Conservation (phyloP, 2,329 filamentous ascomycete genomes). For the Ophiosphaerella korrae region DNA sequence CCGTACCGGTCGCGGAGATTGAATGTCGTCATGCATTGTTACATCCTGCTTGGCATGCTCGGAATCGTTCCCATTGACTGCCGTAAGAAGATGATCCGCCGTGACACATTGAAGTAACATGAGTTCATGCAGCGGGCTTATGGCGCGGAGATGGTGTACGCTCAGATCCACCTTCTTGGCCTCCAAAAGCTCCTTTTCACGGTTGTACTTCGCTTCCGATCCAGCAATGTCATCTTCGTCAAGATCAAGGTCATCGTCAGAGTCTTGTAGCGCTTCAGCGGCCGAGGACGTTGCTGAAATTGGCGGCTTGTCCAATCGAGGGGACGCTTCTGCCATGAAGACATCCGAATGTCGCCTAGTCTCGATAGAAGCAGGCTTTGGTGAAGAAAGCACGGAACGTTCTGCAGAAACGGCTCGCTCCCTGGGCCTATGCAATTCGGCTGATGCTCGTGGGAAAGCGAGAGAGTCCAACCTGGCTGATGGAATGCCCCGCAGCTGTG, state of each 20-base stretch:
- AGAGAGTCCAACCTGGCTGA: slow-evolving; percentile 32
- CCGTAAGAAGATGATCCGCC: slow-evolving; percentile 29
- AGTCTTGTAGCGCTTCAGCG: slow-evolving; percentile 45
- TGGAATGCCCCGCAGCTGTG: slow-evolving; percentile 26
- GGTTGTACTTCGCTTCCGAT: slow-evolving; percentile 54
- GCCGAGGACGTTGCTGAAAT: slow-evolving; percentile 39
- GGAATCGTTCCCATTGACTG: slow-evolving; percentile 3
- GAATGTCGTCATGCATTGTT: slow-evolving; percentile 20
- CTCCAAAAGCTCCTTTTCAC: slow-evolving; percentile 51
- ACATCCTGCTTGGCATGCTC: slow-evolving; percentile 20
- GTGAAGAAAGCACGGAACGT: slow-evolving; percentile 21
- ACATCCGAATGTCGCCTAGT: slow-evolving; percentile 42
- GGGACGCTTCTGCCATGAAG: slow-evolving; percentile 41
- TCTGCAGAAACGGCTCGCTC: slow-evolving; percentile 31
- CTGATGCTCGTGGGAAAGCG: slow-evolving; percentile 18
- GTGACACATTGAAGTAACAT: slow-evolving; percentile 49
- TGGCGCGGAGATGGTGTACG: slow-evolving; percentile 49
- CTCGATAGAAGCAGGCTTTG: slow-evolving; percentile 36
- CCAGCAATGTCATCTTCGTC: slow-evolving; percentile 54
- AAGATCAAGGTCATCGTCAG: slow-evolving; percentile 55
- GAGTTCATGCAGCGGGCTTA: slow-evolving; percentile 51
- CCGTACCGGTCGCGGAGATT: slow-evolving; percentile 14
- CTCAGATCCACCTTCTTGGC: slow-evolving; percentile 52
- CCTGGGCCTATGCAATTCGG: slow-evolving; percentile 21
- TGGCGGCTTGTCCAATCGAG: slow-evolving; percentile 31